Evolutionary conservation across 1,139 yeast species (phyloP).

Genomic region (Arxiozyma bovina): DNA sequence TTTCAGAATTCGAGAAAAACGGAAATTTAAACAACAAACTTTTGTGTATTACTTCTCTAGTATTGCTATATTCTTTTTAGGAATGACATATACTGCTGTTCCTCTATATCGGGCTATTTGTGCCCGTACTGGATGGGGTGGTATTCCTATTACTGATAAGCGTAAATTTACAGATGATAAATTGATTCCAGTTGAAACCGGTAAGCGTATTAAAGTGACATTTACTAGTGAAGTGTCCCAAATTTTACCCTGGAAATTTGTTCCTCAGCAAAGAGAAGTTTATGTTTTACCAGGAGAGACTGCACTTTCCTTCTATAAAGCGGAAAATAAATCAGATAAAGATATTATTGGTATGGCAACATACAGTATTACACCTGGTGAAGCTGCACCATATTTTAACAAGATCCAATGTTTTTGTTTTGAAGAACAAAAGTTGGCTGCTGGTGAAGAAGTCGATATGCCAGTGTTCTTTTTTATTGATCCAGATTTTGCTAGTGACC

Average conservation of each 20-base stretch:
- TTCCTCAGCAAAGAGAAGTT: conserved; percentile 91
- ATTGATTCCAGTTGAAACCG: conserved; percentile 79
- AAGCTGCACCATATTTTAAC: conserved; percentile 91
- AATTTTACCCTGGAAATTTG: conserved; percentile 88
- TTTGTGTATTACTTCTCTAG: conserved; percentile 68
- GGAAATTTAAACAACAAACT: conserved; percentile 36
- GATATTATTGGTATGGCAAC: conserved; percentile 98
- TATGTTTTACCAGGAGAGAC: conserved; percentile 95
- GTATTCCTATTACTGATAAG: conserved; percentile 83
- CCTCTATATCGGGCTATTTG: conserved; percentile 89
- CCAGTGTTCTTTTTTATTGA: conserved; percentile 97
- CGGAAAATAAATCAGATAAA: conserved; percentile 73
- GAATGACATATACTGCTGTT: conserved; percentile 83
- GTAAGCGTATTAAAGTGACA: conserved; percentile 67
- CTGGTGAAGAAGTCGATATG: conserved; percentile 99
- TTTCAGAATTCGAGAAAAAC: conserved; percentile 28
- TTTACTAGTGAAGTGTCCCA: conserved; percentile 92
- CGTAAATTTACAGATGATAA: conserved; percentile 78
- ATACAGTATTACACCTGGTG: conserved; percentile 91
- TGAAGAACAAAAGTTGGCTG: conserved; percentile 86
- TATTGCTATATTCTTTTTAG: conserved; percentile 61
- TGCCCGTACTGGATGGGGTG: conserved; percentile 94
- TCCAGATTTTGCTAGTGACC: conserved; percentile 95
- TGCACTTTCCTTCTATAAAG: conserved; percentile 90
- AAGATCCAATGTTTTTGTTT: conserved; percentile 97